Conservation (phyloP, 768 basidiomycete species). For the Tylopilus vinaceipallidus region DNA sequence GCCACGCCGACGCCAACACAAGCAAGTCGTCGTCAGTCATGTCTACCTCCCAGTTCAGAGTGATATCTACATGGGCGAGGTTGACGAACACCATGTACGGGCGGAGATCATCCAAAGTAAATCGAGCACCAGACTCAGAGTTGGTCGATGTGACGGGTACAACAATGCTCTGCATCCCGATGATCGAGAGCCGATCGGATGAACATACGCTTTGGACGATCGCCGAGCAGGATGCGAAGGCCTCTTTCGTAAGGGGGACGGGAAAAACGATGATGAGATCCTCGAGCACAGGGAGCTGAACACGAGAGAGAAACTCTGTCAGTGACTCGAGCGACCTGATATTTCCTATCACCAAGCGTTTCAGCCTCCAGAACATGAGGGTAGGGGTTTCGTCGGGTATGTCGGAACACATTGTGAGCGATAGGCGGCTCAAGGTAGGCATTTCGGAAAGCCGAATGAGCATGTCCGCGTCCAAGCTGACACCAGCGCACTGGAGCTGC, state of each 20-base stretch:
- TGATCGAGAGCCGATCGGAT: too few relatives aligned
- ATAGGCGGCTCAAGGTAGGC: background rate
- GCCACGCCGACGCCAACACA: background rate
- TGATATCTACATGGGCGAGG: background rate
- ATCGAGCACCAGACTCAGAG: background rate
- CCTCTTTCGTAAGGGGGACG: background rate
- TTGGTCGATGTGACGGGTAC: too few relatives aligned
- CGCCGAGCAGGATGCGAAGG: background rate
- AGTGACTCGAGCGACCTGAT: background rate
- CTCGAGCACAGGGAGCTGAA: background rate
- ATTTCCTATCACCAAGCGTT: background rate
- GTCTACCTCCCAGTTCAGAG: background rate
- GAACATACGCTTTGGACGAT: background rate
- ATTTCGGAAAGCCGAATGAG: background rate
- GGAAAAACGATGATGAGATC: background rate
- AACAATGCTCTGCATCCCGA: too few relatives aligned
- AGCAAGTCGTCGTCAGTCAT: slow-evolving; percentile 1
- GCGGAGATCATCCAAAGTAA: background rate
- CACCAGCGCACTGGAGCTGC: background rate
- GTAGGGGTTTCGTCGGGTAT: background rate
- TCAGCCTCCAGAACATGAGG: background rate
- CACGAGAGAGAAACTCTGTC: background rate
- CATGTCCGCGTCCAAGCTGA: background rate
- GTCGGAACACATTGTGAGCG: background rate
- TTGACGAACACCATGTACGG: background rate